Evolutionary conservation across 2,329 filamentous ascomycete genomes (phyloP), one percentile per base, ranked within the genome.

Genomic region (Stemphylium beticola): DNA sequence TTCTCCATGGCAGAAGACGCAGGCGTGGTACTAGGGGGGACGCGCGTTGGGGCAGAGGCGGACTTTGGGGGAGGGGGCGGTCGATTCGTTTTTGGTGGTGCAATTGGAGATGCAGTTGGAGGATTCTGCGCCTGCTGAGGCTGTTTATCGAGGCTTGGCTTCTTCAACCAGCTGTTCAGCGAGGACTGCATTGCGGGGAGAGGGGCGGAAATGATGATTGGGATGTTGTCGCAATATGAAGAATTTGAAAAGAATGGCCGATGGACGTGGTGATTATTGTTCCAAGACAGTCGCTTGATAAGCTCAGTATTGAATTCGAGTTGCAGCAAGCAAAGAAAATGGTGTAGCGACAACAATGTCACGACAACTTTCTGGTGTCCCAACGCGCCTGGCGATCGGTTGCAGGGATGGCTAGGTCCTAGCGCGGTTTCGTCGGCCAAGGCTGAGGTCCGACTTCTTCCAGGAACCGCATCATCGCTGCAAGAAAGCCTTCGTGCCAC

Each of bases 81-180:
- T 38, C 62, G 58, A 26, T 40, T 58, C 4, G 55, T 40, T 18
- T 57, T 48, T 14, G 55, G 31, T 8, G 32, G 29, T 14, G 31
- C 33, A 4, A 33, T 34, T 31, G 53, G 31, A 6, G 57, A 47
- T 7, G 48, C 43, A 20, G 53, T 59, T 32, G 47, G 38, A 20
- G 60, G 34, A 34, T 53, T 44, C 17, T 63, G 57, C 42, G 61
- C 55, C 54, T 70, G 61, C 14, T 49, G 57, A 42, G 61, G 57
- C 54, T 71, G 61, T 14, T 50, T 67, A 47, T 74, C 70, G 20
- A 71, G 43, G 12, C 64, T 61, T n/a, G 78, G 74, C 72, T 80
- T 80, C 56, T 76, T 77, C 39, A 82, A 74, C 79, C 79, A 82
- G 63, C 72, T 69, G 47, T 75, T 76, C 52, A 82, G 66, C 3